Evolutionary conservation across 1,284 basidiomycete genomes (phyloP).

Genomic region (Ustilago sp.): DNA sequence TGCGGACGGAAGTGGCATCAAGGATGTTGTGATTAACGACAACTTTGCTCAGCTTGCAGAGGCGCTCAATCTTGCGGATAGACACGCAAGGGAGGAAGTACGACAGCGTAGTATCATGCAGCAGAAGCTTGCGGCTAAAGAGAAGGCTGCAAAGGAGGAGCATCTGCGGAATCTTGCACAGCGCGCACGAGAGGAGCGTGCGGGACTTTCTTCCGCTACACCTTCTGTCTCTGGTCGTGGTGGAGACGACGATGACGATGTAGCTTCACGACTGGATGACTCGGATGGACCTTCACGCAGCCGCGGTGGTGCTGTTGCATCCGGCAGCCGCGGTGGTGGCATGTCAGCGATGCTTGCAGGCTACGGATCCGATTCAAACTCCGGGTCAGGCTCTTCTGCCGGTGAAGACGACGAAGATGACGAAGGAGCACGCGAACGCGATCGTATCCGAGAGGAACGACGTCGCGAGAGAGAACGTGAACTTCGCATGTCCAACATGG

Average conservation of each 20-base stretch:
- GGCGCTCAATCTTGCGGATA: constrained; percentile 93
- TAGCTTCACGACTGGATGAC: constrained; percentile 21
- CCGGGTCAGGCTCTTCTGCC: constrained; percentile 71
- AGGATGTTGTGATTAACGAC: constrained; percentile 99
- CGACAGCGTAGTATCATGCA: constrained; percentile 96
- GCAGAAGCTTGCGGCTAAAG: constrained; percentile 96
- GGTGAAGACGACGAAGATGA: constrained; percentile 73
- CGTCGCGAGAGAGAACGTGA: constrained; percentile 93
- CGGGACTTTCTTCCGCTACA: constrained; percentile 74
- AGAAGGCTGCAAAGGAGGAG: constrained; percentile 97
- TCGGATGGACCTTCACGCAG: constrained; percentile 15
- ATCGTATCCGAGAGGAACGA: constrained; percentile 91
- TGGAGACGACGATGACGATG: constrained; percentile 28
- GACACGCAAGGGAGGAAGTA: constrained; percentile 97
- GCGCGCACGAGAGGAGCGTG: constrained; percentile 91
- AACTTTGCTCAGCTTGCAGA: constrained; percentile 99
- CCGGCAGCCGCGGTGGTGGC: constrained; percentile 14
- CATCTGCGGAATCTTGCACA: constrained; percentile 92
- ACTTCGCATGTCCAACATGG: constrained; percentile 99
- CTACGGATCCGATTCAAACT: constrained; percentile 80
- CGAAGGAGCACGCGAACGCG: constrained; percentile 84
- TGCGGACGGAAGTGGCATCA: constrained; percentile 94
- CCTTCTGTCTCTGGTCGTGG: constrained; percentile 27
- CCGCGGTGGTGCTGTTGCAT: constrained; percentile 1
- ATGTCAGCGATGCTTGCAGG: constrained; percentile 49